Evolutionary conservation across 1,139 yeast species (phyloP), one percentile per base, ranked within the genome.

Genomic region (Cylindricascospora bacillispora): DNA sequence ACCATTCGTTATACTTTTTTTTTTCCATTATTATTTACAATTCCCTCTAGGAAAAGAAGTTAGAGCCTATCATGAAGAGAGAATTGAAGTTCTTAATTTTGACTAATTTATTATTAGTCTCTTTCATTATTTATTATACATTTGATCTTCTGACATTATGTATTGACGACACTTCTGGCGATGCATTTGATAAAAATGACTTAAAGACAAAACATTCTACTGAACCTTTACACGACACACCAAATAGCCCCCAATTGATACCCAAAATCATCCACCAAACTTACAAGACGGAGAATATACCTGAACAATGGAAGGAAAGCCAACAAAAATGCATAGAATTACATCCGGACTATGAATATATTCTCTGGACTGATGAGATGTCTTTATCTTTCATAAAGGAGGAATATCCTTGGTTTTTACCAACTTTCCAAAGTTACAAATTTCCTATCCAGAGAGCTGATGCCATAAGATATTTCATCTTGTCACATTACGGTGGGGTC

Each of bases 261-360:
- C 95, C 95, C 25, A 81, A 79, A 48, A 83, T 85, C 52, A 83
- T 85, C 34, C 95, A 85, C 53, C 95, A 85, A 56, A 85, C 95
- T 13, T 85, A 85, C 58, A 85, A 82, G 54, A 77, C 80, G 15
- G 66, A 59, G 13, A 67, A 73, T 19, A 70, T 85, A 17, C 95
- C 95, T 2, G 83, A 73, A 28, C 62, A 70, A 32, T 85, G 95
- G 95, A 60, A 62, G 41, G 67, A 67, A 3, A 85, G 93, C 13
- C 94, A 81, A 49, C 66, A 73, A 48, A 70, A 71, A 17, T 82
- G 94, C 54, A 65, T 73, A 28, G 80, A 78, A 39, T 57, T 77
- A 36, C 93, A 86, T 53, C 89, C 89, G 2, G 94, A 82, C 52
- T 85, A 81, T 55, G 72, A 81, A 54, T 83, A 83, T 57, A 79